Evolutionary conservation across 192 early-diverging fungal species (phyloP), one percentile per base, ranked within the genome.

Genomic region (Backusella tarrabulga): DNA sequence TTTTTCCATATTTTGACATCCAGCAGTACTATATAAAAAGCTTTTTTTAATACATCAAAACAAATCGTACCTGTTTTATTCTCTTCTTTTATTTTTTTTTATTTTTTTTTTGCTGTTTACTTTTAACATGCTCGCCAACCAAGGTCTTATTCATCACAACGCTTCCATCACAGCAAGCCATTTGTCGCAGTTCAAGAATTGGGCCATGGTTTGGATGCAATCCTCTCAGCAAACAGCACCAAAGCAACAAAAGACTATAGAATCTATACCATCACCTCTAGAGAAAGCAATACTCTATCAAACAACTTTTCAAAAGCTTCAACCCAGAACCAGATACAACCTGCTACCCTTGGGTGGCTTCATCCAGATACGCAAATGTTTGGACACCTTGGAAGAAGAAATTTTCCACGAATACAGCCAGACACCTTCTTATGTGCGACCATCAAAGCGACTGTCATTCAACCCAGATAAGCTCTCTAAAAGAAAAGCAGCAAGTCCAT

Each of bases 231-330:
- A 41, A 72, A 41, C 21, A 42, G 8, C 4, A 9, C 6, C 56
- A 63, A 63, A 29, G 4, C 23, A 29, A 9, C 9, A 63, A 11
- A 11, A 29, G 3, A 29, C 9, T 29, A 63, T 3, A 12, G 9
- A 29, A 12, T 9, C 56, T 12, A 63, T 2, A 29, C 56, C 23
- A 63, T 2, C 12, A 26, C 29, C 9, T 2, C 26, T 63, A 8
- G 56, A 63, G 23, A 63, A 63, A 12, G 26, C 11, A 63, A 26
- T 23, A 4, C 74, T 75, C 6, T 75, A 66, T 26, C 21, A 40
- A n/a, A 23, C 66, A 11, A 75, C 74, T 1, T 68, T 15, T 34
- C 74, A 75, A 46, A 75, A 75, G 34, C 66, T 75, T 40, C 66
- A 66, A 34, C 74, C 36, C 4, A 75, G 26, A 15, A 71, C n/a